Evolutionary conservation across 371 early-diverging fungal genomes (phyloP), one percentile per base, ranked within the genome.

Genomic region (Nematocida parisii): DNA sequence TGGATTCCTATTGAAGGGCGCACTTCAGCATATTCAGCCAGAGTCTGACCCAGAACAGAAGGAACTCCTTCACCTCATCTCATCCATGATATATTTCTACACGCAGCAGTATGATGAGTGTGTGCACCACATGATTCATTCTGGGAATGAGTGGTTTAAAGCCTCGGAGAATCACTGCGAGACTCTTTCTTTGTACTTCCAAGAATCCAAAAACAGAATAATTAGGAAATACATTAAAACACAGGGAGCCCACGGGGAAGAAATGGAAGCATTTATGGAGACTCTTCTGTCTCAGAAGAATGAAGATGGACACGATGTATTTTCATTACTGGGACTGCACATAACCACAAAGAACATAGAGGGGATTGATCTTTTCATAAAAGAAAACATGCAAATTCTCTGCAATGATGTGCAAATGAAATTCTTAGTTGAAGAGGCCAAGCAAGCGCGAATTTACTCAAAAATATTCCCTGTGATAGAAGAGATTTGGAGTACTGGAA

Each of bases 61-160:
- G 20, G 68, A 66, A 62, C 47, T 50, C n/a, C 18, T 67, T 7
- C 71, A 77, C 55, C 54, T 77, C 11, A 58, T 77, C 18, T 45
- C 50, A 11, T 54, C 80, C 7, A 77, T 77, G 80, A 55, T 77
- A n/a, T 77, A 27, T 45, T 77, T 77, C 80, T 77, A 77, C 58
- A 77, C 57, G 11, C 80, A 77, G 61, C n/a, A 54, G 27, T 70
- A 77, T 57, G 47, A 20, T 9, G 70, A 77, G 45, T 67, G 45
- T 24, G 57, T 77, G 24, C 7, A 60, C 9, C 71, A 77, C 56
- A 46, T 42, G 5, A 40, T 77, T 40, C 71, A 57, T 7, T 66
- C 80, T 39, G 46, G 71, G 52, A 67, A 61, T 44, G 80, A 44
- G 33, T 77, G 80, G 80, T 61, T 70, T 44, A 39, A 22, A 13